These are phyloP conservation scores for Lizonia empirigonia DNA, from an alignment of 2,329 filamentous ascomycete species.

Conservation along the genomic window DNA sequence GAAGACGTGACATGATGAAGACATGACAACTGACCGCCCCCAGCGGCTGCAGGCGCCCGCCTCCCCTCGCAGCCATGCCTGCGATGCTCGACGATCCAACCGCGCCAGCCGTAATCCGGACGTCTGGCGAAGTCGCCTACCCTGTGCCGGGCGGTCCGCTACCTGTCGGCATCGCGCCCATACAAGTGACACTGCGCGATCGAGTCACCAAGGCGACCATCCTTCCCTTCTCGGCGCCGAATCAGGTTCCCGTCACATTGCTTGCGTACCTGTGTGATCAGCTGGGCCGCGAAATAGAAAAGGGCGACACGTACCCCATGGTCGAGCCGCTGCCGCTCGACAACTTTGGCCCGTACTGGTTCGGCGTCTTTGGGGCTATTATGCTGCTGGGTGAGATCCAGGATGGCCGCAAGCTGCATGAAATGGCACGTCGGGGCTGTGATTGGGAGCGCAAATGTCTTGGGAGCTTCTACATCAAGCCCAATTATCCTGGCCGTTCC, in stretches of 20 bases:
- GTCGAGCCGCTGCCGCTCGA: slow-evolving; percentile 74
- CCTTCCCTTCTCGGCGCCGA: slow-evolving; percentile 77
- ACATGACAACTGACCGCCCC: background rate
- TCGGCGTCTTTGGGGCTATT: slow-evolving; percentile 85
- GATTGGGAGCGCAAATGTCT: slow-evolving; percentile 84
- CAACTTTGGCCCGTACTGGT: slow-evolving; percentile 83
- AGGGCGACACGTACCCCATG: slow-evolving; percentile 92
- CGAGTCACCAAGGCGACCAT: slow-evolving; percentile 83
- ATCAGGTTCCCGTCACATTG: slow-evolving; percentile 76
- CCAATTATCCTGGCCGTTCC: slow-evolving; percentile 88
- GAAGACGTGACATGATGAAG: too few relatives aligned
- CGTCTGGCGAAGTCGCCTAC: slow-evolving; percentile 69
- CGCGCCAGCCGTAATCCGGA: slow-evolving; percentile 71
- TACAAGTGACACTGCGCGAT: slow-evolving; percentile 81
- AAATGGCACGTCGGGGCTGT: slow-evolving; percentile 52
- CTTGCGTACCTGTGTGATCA: slow-evolving; percentile 80
- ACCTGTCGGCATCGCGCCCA: slow-evolving; percentile 71
- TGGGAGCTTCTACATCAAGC: slow-evolving; percentile 92
- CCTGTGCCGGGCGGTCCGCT: slow-evolving; percentile 67
- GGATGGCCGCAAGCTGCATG: slow-evolving; percentile 57
- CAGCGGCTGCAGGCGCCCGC: slow-evolving; percentile 10
- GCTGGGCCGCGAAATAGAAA: slow-evolving; percentile 88
- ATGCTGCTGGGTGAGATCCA: slow-evolving; percentile 80
- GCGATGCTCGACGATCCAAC: slow-evolving; percentile 79
- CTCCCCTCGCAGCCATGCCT: slow-evolving; percentile 63